Evolutionary conservation across 2,329 filamentous ascomycete genomes (phyloP), one percentile per base, ranked within the genome.

Genomic region (Monilinia aucupariae): DNA sequence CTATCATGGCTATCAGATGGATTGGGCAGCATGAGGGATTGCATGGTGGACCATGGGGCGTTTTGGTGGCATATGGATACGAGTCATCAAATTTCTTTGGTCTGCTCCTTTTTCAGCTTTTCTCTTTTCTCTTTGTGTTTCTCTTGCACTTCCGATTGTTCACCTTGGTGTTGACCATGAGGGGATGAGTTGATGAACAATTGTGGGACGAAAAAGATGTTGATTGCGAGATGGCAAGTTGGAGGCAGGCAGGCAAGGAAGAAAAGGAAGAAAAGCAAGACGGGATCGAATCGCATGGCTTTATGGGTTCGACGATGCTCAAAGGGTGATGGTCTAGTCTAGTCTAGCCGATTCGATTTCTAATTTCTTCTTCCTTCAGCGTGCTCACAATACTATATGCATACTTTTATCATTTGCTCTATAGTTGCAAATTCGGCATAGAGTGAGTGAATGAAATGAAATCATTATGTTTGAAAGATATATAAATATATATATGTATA

Each of bases 1-100:
- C 41, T 2, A 8, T 12, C 10, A 43, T 47, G 41, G 34, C 2
- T 22, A 22, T 5, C 17, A 9, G 27, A 32, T 47, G 27, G 12
- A 56, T 56, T 47, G 53, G 41, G 53, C 41, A 56, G 30, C 41
- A 56, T 10, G n/a, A 56, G 53, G 27, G 22, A 56, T 43, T 43
- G 27, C 41, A 56, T 56, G 20, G 17, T 22, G n/a, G 27, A 27
- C 20, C n/a, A 56, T 22, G 20, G 39, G 20, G 41, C 41, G 53
- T 56, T 56, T 45, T 22, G 27, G 27, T 32, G 27, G 27, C 41
- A 56, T 34, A 56, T 45, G 53, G 27, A 34, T 47, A 47, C 25
- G 13, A 47, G 39, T 41, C 41, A 47, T 56, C 30, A 41, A 56
- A 45, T 47, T 17, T 43, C 37, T 30, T 25, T 39, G 37, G 17